phyloP scores from a whole-genome alignment of 108 stramenopile genomes.

The Schizochytrium sp. region DNA sequence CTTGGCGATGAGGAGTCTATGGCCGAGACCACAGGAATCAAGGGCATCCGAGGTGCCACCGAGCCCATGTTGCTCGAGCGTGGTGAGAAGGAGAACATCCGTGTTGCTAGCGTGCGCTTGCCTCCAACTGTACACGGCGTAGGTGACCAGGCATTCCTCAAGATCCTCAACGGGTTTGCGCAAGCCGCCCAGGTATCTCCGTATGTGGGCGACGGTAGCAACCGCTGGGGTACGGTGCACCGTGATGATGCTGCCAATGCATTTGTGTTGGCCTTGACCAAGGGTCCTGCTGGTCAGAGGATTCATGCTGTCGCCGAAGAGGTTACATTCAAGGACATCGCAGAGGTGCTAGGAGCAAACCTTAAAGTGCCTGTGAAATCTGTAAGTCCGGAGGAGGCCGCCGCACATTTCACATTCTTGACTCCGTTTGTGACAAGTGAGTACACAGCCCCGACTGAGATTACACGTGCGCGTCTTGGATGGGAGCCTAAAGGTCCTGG shows the following conservation, averaged over 20 bases:
- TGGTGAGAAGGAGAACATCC: constrained; percentile 46
- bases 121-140: constrained; percentile 58
- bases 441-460: not conserved
- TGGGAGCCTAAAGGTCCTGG: constrained; percentile 25
- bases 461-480: constrained; percentile 50
- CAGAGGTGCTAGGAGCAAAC: not conserved
- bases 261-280: constrained; percentile 47
- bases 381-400: not conserved
- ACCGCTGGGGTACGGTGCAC: constrained; percentile 45
- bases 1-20: constrained; percentile 42
- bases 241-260: constrained; percentile 56
- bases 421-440: not conserved
- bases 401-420: not conserved
- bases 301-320: constrained; percentile 26
- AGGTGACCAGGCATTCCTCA: constrained; percentile 40
- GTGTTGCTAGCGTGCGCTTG: constrained; percentile 14
- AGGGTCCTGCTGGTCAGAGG: constrained; percentile 35
- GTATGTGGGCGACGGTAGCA: constrained; percentile 30
- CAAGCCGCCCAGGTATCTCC: not conserved
- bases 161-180: not conserved
- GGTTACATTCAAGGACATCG: not conserved
- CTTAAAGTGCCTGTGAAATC: constrained; percentile 49
- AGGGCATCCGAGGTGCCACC: not conserved
- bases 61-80: constrained; percentile 30
- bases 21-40: not conserved